Evolutionary conservation across 2,329 filamentous ascomycete species (phyloP), one percentile per base, ranked within the genome.

Genomic region (Nannizziopsis arthrosporioides): DNA sequence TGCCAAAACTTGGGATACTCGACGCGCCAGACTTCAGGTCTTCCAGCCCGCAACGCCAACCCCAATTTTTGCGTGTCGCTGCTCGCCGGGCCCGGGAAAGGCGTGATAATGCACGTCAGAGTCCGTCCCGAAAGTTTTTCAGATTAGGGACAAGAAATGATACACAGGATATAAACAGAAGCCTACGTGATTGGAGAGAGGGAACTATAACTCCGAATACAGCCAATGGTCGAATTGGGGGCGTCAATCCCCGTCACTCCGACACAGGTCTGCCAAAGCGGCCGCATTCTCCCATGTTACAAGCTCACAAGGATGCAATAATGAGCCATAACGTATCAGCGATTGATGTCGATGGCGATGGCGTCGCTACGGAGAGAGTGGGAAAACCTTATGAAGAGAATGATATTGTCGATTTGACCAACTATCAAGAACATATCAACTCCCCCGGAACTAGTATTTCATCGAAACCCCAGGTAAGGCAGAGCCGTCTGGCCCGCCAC

Each of bases 21-120:
- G 77, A 80, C 63, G 65, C 66, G n/a, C 56, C 65, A 53, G 56
- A 64, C 59, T 54, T 68, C 51, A 51, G 58, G 22, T 51, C 57
- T 15, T 54, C 53, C 3, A 47, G 56, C 37, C 54, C 53, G 30
- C 49, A 55, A 49, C 54, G 67, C 6, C 63, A 69, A 34, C 75
- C 78, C 7, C 69, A 69, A 17, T 81, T 81, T 47, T 62, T 81
- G 5, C 69, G 70, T 45, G 58, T 82, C 49, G 78, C 78, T 31
- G 68, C 69, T 22, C 71, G 78, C 51, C 67, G 70, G 55, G 73
- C 70, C 42, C 71, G 73, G 7, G 68, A 64, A 36, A 66, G 68
- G 41, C 59, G 63, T 18, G 69, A 76, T 55, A 57, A 63, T 55
- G 75, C 72, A 32, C 69, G 75, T 47, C 70, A 73, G 54, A 74